These are phyloP conservation scores for Penicillium bialowiezense DNA, from an alignment of 495 filamentous ascomycete species.

Conservation along the genomic window DNA sequence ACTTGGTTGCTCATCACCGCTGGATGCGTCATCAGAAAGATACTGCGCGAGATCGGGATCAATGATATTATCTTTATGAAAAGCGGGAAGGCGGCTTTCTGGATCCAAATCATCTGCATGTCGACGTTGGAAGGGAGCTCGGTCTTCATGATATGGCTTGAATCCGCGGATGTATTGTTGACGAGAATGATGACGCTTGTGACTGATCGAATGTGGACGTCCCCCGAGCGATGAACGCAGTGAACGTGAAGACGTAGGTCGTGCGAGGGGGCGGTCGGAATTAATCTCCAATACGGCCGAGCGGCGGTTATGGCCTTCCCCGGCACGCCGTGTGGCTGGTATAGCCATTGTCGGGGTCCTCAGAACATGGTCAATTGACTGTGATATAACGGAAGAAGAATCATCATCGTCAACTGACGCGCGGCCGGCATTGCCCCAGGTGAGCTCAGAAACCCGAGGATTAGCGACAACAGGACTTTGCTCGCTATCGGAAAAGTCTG, in stretches of 20 bases:
- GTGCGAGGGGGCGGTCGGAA: conserved; percentile 63
- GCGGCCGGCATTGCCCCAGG: conserved; percentile 23
- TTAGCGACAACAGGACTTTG: conserved; percentile 45
- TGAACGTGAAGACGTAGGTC: conserved; percentile 91
- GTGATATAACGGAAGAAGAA: conserved; percentile 42
- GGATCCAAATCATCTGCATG: conserved; percentile 59
- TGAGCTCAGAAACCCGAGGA: conserved; percentile 36
- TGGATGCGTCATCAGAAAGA: conserved; percentile 91
- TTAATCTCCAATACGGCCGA: conserved; percentile 92
- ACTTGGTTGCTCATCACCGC: conserved; percentile 86
- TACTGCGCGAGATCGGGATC: conserved; percentile 94
- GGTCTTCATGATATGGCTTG: conserved; percentile 64
- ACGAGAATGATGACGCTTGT: conserved; percentile 83
- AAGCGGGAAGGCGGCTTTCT: conserved; percentile 74
- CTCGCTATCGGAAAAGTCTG: conserved; percentile 81
- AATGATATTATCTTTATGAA: conserved; percentile 97
- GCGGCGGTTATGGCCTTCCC: conserved; percentile 74
- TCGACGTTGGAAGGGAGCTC: conserved; percentile 85
- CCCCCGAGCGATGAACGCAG: conserved; percentile 68
- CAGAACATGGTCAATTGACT: conserved; percentile 45
- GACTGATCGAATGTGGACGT: conserved; percentile 66
- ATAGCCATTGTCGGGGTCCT: conserved; percentile 74
- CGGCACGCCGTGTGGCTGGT: conserved; percentile 78
- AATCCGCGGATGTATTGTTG: conserved; percentile 67
- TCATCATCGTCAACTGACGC: conserved; percentile 41